Base-by-base conservation (phyloP, 495 filamentous ascomycete species). In the Margaritispora aquatica region DNA sequence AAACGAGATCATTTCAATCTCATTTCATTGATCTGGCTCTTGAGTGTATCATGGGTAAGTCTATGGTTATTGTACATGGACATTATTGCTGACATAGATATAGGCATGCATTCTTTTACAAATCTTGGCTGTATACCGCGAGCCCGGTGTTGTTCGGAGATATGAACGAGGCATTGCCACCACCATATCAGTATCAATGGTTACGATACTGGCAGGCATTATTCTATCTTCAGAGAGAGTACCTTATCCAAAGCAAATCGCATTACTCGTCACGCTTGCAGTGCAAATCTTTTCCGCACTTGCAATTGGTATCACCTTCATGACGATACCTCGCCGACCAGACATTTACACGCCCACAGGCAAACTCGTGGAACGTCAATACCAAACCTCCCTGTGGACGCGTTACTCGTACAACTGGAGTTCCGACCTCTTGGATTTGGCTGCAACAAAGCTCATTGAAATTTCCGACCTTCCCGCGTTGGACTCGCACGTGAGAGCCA, bases 331-430 rank as follows among this genome's bases (percentile, higher is more conserved):
- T 9, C 78, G 89, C 36, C 78, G 88, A 20, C 88, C 89, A 4
- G 75, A 84, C 54, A 81, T 92, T 50, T 82, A 71, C 48, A 77
- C 74, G 55, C 52, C 51, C 15, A 63, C 78, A 20, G 85, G 80
- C 29, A 70, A 78, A 51, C 59, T 75, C 10, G 86, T 92, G 5
- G 89, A 92, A 64, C 71, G 75, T 34, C 78, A 87, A 68, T 76
- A 73, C 51, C 86, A 21, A 75, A 81, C 0, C 70, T 83, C 55
- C 77, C 73, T 54, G 2, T 61, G 48, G 58, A 57, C 57, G 13
- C 81, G 84, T 24, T 85, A 82, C 66, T 87, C 78, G 7, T 90
- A 82, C 62, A 66, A 66, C 51, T 92, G 88, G 88, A 78, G 80
- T 11, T 67, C 61, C 1, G 64, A 64, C 1, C 27, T 90, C 0